phyloP scores from a whole-genome alignment of 1,284 basidiomycete genomes.

The Rhodofomes roseus region DNA sequence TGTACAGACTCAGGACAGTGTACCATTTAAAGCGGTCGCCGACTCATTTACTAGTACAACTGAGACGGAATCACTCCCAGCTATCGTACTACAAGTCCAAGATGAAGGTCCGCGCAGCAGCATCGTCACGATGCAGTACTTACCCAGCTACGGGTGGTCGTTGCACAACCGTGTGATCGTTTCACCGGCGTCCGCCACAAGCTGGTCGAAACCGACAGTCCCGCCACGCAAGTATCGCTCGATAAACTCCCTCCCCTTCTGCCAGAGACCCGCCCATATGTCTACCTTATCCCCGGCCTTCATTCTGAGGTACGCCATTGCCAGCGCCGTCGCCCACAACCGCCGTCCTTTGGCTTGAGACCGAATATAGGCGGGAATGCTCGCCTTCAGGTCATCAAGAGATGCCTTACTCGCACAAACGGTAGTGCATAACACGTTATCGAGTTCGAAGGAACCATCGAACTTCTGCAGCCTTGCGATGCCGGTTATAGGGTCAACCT shows the following conservation, averaged over 20 bases:
- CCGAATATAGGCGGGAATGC: not conserved
- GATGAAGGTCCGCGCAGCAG: too few species aligned
- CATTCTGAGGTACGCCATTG: constrained; percentile 35
- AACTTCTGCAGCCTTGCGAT: constrained; percentile 38
- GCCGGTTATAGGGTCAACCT: constrained; percentile 21
- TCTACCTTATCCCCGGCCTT: constrained; percentile 31
- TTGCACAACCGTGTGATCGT: too few species aligned
- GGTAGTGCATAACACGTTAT: constrained; percentile 27
- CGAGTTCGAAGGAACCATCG: constrained; percentile 44
- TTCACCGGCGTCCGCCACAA: not conserved
- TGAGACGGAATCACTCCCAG: too few species aligned
- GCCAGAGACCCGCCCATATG: constrained; percentile 32
- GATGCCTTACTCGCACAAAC: constrained; percentile 21
- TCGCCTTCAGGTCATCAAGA: not conserved
- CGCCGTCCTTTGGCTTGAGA: constrained; percentile 20
- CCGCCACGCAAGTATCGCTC: not conserved
- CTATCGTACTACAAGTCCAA: too few species aligned
- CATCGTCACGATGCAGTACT: too few species aligned
- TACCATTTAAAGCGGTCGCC: too few species aligned
- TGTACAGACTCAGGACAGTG: too few species aligned
- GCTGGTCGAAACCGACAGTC: not conserved
- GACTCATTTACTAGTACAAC: too few species aligned
- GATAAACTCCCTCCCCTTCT: constrained; percentile 35
- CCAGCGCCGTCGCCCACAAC: constrained; percentile 41
- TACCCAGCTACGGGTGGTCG: too few species aligned